Conservation (phyloP, 106 monocot species). For the Dendrobium catenatum region DNA sequence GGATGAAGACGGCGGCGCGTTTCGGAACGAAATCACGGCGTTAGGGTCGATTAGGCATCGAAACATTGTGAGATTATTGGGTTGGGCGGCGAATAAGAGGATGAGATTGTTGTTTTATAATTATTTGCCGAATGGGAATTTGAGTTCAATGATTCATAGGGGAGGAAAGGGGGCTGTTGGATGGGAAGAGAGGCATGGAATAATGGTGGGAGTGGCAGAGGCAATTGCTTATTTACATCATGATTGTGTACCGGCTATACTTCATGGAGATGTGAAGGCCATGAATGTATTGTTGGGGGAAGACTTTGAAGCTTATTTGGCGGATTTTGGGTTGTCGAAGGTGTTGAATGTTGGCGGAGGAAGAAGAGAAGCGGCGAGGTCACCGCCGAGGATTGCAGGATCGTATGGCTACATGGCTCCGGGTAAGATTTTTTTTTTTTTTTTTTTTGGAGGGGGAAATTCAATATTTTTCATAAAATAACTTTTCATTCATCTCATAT, state of each 20-base stretch:
- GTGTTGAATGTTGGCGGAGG: slow-evolving; percentile 9
- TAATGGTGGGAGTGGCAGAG: slow-evolving; percentile 77
- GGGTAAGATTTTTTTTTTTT: slow-evolving; percentile 27
- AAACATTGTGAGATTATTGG: slow-evolving; percentile 78
- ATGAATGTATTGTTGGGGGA: slow-evolving; percentile 89
- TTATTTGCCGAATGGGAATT: slow-evolving; percentile 71
- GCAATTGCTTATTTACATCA: slow-evolving; percentile 90
- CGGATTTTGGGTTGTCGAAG: slow-evolving; percentile 84
- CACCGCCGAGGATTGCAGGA: slow-evolving; percentile 41
- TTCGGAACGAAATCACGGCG: slow-evolving; percentile 65
- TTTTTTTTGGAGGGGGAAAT: too few relatives aligned
- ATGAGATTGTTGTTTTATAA: slow-evolving; percentile 79
- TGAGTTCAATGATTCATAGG: slow-evolving; percentile 66
- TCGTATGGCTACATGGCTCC: slow-evolving; percentile 97
- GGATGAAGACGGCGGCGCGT: slow-evolving; percentile 35
- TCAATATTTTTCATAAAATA: too few relatives aligned
- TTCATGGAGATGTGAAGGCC: slow-evolving; percentile 91
- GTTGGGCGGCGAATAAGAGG: slow-evolving; percentile 53
- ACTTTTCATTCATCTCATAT: too few relatives aligned
- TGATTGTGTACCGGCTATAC: slow-evolving; percentile 86
- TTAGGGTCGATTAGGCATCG: slow-evolving; percentile 72
- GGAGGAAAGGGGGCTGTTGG: slow-evolving; percentile 48
- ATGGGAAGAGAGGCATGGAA: slow-evolving; percentile 78
- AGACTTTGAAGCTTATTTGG: slow-evolving; percentile 66
- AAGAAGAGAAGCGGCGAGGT: neutral